phyloP scores from a whole-genome alignment of 257 asterid genomes.

The Henckelia pumila region DNA sequence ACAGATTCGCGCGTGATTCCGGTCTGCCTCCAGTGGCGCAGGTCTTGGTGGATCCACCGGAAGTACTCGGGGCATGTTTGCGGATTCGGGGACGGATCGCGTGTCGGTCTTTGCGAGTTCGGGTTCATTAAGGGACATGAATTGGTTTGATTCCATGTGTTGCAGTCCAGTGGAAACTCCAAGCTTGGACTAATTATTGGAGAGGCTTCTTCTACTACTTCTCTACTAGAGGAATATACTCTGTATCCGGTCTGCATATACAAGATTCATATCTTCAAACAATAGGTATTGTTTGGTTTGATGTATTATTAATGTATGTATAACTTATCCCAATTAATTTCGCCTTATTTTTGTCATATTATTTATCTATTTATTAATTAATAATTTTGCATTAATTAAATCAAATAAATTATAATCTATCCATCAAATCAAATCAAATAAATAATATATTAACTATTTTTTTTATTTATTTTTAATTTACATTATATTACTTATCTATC shows the following conservation, averaged over 20 bases:
- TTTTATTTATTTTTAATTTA: too few relatives aligned
- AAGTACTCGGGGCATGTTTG: constrained; percentile 62
- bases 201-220: constrained; percentile 22
- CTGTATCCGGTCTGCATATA: constrained; percentile 32
- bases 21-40: constrained; percentile 50
- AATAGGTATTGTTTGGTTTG: too few relatives aligned
- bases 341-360: too few relatives aligned
- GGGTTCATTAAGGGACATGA: constrained; percentile 54
- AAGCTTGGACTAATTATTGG: constrained; percentile 19
- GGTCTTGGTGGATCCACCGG: constrained; percentile 74
- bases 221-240: constrained; percentile 27
- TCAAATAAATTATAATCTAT: too few relatives aligned
- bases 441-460: too few relatives aligned
- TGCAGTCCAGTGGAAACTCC: constrained; percentile 44
- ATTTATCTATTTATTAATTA: too few relatives aligned
- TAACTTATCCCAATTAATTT: too few relatives aligned
- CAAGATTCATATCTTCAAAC: too few relatives aligned
- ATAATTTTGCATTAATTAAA: too few relatives aligned
- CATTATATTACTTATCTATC: too few relatives aligned
- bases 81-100: constrained; percentile 24
- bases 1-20: constrained; percentile 50
- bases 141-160: constrained; percentile 47
- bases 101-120: neutral
- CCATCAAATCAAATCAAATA: too few relatives aligned
- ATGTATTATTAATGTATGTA: too few relatives aligned